These are phyloP conservation scores for Candolleomyces efflorescens DNA, from an alignment of 768 basidiomycete species.

Conservation along the genomic window DNA sequence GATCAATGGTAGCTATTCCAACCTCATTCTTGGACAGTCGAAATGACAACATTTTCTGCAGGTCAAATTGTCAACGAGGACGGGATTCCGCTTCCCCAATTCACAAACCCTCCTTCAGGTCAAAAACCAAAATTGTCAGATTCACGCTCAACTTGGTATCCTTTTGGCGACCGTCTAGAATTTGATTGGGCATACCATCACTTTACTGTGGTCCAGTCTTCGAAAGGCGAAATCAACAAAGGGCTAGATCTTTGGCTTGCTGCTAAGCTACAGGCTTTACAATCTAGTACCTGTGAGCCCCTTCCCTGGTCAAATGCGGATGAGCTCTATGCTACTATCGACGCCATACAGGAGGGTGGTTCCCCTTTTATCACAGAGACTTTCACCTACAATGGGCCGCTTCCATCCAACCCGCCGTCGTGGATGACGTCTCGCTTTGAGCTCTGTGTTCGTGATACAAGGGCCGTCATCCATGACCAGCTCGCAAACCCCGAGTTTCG, in stretches of 20 bases:
- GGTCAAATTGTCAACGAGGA: too few relatives aligned
- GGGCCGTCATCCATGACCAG: slow-evolving; percentile 16
- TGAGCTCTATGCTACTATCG: slow-evolving; percentile 13
- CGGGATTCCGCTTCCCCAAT: too few relatives aligned
- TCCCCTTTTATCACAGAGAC: slow-evolving; percentile 14
- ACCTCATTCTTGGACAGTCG: too few relatives aligned
- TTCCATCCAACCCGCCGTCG: slow-evolving; percentile 9
- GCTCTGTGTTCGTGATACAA: slow-evolving; percentile 15
- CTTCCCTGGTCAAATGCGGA: slow-evolving; percentile 7
- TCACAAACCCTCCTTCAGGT: too few relatives aligned
- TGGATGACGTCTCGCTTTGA: slow-evolving; percentile 23
- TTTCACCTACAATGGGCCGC: slow-evolving; percentile 14
- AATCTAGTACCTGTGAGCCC: neutral
- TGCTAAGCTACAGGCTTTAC: slow-evolving; percentile 4
- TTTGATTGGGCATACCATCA: too few relatives aligned
- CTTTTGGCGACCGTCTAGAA: too few relatives aligned
- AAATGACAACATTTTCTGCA: too few relatives aligned
- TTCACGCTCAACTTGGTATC: too few relatives aligned
- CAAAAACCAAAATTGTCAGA: too few relatives aligned
- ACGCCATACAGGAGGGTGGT: slow-evolving; percentile 12
- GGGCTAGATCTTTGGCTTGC: slow-evolving; percentile 16
- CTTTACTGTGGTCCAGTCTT: too few relatives aligned
- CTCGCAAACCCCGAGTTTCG: slow-evolving; percentile 14
- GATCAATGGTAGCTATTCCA: too few relatives aligned
- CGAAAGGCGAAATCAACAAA: neutral